Evolutionary conservation across 2,329 filamentous ascomycete species (phyloP).

Genomic region (Chaetomium globosum): DNA sequence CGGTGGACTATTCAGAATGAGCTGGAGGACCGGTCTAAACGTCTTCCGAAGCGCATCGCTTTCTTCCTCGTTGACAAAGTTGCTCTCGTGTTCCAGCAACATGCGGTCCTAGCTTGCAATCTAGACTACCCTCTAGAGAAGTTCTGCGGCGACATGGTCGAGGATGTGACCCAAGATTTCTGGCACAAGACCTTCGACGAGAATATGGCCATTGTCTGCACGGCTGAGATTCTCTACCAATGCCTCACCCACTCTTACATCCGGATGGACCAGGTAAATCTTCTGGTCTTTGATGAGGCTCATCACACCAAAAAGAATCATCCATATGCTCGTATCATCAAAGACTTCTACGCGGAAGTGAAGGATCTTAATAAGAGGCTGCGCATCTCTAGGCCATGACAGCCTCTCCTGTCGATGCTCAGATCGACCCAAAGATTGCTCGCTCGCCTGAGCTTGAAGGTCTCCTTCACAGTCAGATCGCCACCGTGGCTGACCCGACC

Average conservation of each 20-base stretch:
- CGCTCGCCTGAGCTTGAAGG: constrained; percentile 72
- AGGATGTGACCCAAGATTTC: constrained; percentile 48
- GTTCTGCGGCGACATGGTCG: constrained; percentile 71
- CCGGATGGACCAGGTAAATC: constrained; percentile 78
- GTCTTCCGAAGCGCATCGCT: constrained; percentile 65
- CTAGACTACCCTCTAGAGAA: constrained; percentile 73
- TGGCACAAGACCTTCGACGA: constrained; percentile 58
- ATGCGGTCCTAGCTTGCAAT: constrained; percentile 77
- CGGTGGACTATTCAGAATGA: constrained; percentile 76
- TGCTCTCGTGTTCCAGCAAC: constrained; percentile 86
- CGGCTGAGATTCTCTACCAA: constrained; percentile 80
- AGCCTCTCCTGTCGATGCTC: constrained; percentile 87
- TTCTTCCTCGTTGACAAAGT: constrained; percentile 94
- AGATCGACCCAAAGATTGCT: constrained; percentile 71
- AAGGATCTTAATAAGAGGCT: constrained; percentile 57
- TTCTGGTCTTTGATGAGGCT: constrained; percentile 93
- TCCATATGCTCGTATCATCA: constrained; percentile 85
- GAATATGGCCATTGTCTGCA: constrained; percentile 88
- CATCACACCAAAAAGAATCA: constrained; percentile 96
- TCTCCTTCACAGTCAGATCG: constrained; percentile 79
- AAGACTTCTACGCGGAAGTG: constrained; percentile 72
- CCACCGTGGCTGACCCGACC: constrained; percentile 63
- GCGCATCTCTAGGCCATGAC: constrained; percentile 91
- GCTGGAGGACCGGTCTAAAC: constrained; percentile 66
- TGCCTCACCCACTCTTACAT: constrained; percentile 80